A percentile compares a stretch with the other conserved stretches of the same genome.
Conservation (phyloP, 305 asterid genomes). For the Solanum hybrid region DNA sequence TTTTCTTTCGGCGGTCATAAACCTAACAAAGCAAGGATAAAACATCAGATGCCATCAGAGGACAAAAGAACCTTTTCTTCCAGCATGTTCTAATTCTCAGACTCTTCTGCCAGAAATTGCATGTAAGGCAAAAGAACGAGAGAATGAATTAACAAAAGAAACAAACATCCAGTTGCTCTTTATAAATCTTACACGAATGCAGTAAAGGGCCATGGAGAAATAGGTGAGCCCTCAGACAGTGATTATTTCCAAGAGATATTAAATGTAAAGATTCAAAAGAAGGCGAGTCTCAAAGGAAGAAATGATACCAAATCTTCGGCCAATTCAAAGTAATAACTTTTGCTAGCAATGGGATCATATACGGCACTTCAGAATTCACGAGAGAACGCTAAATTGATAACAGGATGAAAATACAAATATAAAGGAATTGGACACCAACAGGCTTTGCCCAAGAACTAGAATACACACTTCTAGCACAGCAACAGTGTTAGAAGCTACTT, state of each 20-base stretch:
- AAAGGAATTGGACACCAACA: neutral
- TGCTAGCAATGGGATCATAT: neutral
- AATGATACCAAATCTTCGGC: neutral
- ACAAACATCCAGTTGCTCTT: neutral
- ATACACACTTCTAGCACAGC: neutral
- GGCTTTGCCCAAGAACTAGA: neutral
- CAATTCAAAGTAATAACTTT: neutral
- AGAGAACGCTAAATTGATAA: neutral
- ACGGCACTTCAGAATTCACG: neutral
- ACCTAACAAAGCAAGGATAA: constrained; percentile 36
- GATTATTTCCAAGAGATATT: neutral
- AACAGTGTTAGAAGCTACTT: neutral
- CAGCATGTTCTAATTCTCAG: neutral
- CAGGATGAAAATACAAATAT: neutral
- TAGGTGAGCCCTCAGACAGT: neutral
- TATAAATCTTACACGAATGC: neutral
- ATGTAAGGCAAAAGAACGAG: neutral
- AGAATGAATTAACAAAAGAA: neutral
- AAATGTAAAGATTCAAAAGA: neutral
- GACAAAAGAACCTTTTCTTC: constrained; percentile 2
- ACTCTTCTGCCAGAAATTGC: neutral
- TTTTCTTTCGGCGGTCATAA: constrained; percentile 77
- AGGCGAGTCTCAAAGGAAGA: neutral
- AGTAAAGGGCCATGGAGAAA: neutral
- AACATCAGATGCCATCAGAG: neutral